phyloP scores from a whole-genome alignment of 2,329 filamentous ascomycete species.

The Pezicula neosporulosa region DNA sequence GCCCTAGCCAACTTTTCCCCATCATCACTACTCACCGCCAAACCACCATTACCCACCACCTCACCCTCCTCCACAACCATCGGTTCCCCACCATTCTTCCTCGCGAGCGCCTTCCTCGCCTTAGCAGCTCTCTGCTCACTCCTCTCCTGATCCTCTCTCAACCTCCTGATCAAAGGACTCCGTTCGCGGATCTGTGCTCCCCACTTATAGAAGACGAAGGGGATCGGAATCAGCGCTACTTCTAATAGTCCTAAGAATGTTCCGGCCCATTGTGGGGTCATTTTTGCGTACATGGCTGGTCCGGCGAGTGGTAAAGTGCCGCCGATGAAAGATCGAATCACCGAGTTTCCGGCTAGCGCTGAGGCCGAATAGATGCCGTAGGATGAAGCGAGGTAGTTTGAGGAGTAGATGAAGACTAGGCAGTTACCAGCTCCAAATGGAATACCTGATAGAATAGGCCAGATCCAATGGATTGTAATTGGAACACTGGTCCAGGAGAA shows the following conservation, averaged over 20 bases:
- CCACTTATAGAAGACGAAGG: slow-evolving; percentile 71
- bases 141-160: slow-evolving; percentile 30
- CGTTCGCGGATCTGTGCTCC: slow-evolving; percentile 49
- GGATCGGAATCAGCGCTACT: slow-evolving; percentile 72
- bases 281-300: slow-evolving; percentile 62
- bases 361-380: slow-evolving; percentile 82
- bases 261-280: slow-evolving; percentile 76
- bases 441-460: slow-evolving; percentile 73
- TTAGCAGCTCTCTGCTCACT: slow-evolving; percentile 18
- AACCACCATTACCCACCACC: slow-evolving; percentile 2
- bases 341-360: slow-evolving; percentile 75
- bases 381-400: slow-evolving; percentile 74
- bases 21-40: not conserved
- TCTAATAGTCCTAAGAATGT: slow-evolving; percentile 74
- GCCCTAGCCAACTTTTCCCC: not conserved
- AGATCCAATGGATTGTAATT: slow-evolving; percentile 73
- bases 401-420: slow-evolving; percentile 76
- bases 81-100: slow-evolving; percentile 6
- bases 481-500: slow-evolving; percentile 89
- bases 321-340: slow-evolving; percentile 70
- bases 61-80: slow-evolving; percentile 6
- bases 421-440: slow-evolving; percentile 77
- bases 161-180: slow-evolving; percentile 39
- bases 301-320: slow-evolving; percentile 76
- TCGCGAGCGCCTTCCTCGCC: slow-evolving; percentile 10